These are phyloP conservation scores for Bonia amplexicaulis DNA, from an alignment of 176 grass and related monocot species.

Conservation along the genomic window DNA sequence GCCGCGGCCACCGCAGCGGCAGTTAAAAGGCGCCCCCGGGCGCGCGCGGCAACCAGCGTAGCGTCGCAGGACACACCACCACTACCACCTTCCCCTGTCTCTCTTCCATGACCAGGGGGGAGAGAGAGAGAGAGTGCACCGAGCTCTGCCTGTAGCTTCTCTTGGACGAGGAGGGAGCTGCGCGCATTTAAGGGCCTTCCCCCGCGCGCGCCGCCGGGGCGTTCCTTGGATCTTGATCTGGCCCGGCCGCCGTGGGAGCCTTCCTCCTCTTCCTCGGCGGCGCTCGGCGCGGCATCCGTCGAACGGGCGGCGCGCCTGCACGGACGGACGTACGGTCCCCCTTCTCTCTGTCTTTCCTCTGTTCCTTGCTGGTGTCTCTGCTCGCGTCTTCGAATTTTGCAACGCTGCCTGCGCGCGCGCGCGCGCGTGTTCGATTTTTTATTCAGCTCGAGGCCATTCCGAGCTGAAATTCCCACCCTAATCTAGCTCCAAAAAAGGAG, in stretches of 20 bases:
- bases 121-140: background rate
- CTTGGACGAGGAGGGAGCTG: background rate
- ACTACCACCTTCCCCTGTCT: background rate
- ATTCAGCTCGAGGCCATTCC: background rate
- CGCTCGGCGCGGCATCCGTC: background rate
- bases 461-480: background rate
- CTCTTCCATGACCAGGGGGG: background rate
- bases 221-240: conserved; percentile 35
- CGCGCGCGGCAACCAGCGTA: conserved; percentile 9
- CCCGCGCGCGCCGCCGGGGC: background rate
- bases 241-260: background rate
- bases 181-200: conserved; percentile 29
- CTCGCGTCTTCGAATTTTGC: background rate
- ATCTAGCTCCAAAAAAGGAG: background rate
- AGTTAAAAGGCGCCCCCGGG: conserved; percentile 18
- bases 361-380: background rate
- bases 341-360: background rate
- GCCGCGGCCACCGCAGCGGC: background rate
- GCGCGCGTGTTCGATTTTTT: background rate
- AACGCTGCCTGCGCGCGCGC: background rate
- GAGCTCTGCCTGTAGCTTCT: background rate
- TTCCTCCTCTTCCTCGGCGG: background rate
- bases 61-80: background rate
- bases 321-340: background rate
- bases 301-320: background rate